These are phyloP conservation scores for Achlya hypogyna DNA, from an alignment of 352 stramenopile species.

Conservation along the genomic window DNA sequence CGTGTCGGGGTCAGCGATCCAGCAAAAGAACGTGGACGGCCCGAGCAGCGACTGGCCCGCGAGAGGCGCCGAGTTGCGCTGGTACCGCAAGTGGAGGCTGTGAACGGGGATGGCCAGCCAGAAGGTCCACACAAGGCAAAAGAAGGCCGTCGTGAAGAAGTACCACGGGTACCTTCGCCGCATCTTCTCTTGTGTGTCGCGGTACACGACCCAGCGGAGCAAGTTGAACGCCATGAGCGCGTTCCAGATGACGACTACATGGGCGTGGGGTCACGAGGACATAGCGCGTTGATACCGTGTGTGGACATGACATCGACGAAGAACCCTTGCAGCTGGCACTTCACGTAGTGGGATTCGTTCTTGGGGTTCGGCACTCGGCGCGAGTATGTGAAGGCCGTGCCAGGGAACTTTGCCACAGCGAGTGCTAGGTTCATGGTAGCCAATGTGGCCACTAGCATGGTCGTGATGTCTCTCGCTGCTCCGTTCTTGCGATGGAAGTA, in stretches of 20 bases:
- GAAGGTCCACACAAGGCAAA: constrained; percentile 3
- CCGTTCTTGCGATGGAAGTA: neutral
- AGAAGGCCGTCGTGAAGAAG: constrained; percentile 11
- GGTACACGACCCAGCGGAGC: constrained; percentile 17
- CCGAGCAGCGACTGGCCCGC: neutral
- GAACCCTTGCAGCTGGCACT: constrained; percentile 16
- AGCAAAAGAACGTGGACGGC: constrained; percentile 64
- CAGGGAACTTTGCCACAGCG: constrained; percentile 5
- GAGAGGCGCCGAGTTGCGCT: neutral
- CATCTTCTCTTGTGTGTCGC: constrained; percentile 5
- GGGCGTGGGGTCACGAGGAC: too few species aligned
- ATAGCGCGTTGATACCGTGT: neutral
- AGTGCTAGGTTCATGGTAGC: constrained; percentile 3
- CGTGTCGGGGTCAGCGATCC: constrained; percentile 48
- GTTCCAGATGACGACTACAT: constrained; percentile 15
- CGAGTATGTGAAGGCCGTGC: neutral
- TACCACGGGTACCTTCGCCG: neutral
- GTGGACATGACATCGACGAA: constrained; percentile 6
- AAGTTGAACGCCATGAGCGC: constrained; percentile 17
- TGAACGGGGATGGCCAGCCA: neutral
- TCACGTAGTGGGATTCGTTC: neutral
- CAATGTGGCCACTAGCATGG: constrained; percentile 5
- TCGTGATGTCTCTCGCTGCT: neutral
- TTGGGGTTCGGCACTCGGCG: neutral
- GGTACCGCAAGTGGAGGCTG: neutral